phyloP scores from a whole-genome alignment of 441 rosid species.

The Heliophila coronopifolia region DNA sequence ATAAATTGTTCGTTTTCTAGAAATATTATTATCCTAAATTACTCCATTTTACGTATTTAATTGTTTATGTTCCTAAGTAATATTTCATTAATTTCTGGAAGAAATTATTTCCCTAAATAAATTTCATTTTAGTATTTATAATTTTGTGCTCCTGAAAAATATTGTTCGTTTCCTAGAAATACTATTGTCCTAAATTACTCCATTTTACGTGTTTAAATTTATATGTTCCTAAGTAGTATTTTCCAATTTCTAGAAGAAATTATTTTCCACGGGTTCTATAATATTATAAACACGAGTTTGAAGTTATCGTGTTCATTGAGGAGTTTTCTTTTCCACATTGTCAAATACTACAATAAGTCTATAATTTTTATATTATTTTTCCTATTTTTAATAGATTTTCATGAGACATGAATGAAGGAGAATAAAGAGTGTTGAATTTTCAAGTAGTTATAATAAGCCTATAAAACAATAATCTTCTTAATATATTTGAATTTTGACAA shows the following conservation, averaged over 20 bases:
- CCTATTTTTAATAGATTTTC: neutral
- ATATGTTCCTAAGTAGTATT: too few species aligned
- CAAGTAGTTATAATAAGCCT: constrained; percentile 1
- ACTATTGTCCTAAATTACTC: too few species aligned
- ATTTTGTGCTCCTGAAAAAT: too few species aligned
- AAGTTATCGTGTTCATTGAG: constrained; percentile 10
- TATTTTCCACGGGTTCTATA: constrained; percentile 5
- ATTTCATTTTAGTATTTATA: too few species aligned
- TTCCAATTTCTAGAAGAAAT: constrained; percentile 10
- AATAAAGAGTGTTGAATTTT: constrained; percentile 7
- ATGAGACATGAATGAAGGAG: neutral
- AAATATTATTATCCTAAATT: too few species aligned
- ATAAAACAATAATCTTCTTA: constrained; percentile 3
- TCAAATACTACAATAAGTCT: constrained; percentile 13
- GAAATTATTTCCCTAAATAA: too few species aligned
- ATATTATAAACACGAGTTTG: neutral
- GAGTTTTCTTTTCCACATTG: constrained; percentile 17
- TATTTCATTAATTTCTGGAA: too few species aligned
- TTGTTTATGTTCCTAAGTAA: too few species aligned
- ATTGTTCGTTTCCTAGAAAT: too few species aligned
- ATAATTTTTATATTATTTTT: neutral
- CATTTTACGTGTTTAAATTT: too few species aligned
- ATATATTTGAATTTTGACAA: neutral
- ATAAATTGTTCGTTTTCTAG: too few species aligned
- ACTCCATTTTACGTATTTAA: too few species aligned